Conservation (phyloP, 1,139 yeast species). For the Tardiomyces blankii region DNA sequence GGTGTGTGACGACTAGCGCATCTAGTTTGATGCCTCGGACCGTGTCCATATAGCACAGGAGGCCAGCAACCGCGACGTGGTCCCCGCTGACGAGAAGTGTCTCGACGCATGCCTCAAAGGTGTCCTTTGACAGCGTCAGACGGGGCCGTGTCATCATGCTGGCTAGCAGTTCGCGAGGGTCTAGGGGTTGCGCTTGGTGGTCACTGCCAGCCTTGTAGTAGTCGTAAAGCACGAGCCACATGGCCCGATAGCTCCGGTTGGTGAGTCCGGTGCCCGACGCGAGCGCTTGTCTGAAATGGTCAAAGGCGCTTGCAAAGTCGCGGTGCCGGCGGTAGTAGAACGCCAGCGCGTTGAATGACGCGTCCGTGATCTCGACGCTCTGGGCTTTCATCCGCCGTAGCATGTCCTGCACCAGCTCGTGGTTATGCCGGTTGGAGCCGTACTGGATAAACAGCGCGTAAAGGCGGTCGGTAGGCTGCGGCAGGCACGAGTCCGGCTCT, state of each 20-base stretch:
- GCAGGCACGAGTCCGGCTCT: conserved; percentile 3
- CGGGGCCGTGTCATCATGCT: conserved; percentile 10
- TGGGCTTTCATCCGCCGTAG: conserved; percentile 11
- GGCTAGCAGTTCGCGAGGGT: background rate
- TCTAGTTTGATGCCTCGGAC: conserved; percentile 5
- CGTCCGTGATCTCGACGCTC: conserved; percentile 9
- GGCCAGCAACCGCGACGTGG: conserved; percentile 12
- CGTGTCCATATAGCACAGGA: conserved; percentile 14
- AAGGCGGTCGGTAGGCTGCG: conserved; percentile 11
- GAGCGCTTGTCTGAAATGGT: background rate
- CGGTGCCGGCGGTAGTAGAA: conserved; percentile 12
- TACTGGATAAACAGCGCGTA: conserved; percentile 18
- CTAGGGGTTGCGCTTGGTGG: background rate
- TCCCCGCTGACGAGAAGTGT: conserved; percentile 15
- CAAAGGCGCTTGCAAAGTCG: background rate
- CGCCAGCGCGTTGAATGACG: conserved; percentile 13
- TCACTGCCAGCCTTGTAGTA: conserved; percentile 6
- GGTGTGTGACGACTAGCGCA: background rate
- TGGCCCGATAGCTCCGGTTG: conserved; percentile 12
- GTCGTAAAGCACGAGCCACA: conserved; percentile 19
- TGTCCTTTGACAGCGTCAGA: conserved; percentile 12
- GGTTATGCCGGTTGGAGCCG: conserved; percentile 14
- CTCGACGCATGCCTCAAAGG: conserved; percentile 16
- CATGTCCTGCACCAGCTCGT: conserved; percentile 9
- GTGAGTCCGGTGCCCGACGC: conserved; percentile 5